These are phyloP conservation scores for Calocera viscosa DNA, from an alignment of 768 basidiomycete species.

Conservation along the genomic window DNA sequence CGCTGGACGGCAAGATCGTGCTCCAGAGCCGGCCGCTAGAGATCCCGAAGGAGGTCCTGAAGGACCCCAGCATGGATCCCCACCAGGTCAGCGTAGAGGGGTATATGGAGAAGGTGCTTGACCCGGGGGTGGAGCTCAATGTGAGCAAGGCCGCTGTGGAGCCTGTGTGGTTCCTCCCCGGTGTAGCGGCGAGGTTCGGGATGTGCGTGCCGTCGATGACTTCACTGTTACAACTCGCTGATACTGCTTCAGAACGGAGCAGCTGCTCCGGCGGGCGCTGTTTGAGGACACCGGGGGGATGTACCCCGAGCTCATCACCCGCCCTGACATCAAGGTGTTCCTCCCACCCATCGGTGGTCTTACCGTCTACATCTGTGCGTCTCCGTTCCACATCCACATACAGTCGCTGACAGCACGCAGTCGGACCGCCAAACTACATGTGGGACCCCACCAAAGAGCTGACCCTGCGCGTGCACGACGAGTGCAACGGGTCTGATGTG, in stretches of 20 bases:
- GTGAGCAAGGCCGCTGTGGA: conserved; percentile 92
- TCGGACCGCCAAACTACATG: conserved; percentile 71
- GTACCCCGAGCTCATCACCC: conserved; percentile 91
- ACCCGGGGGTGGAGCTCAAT: conserved; percentile 72
- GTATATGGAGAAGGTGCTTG: conserved; percentile 19
- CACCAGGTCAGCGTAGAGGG: conserved; percentile 41
- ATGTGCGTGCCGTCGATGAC: conserved; percentile 45
- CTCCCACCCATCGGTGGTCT: conserved; percentile 85
- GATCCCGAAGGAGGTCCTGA: conserved; percentile 14
- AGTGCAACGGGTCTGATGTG: conserved; percentile 94
- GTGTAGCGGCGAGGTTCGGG: conserved; percentile 84
- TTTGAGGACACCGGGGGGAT: conserved; percentile 96
- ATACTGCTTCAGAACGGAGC: conserved; percentile 49
- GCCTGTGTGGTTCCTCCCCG: conserved; percentile 91
- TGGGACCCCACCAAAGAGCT: conserved; percentile 65
- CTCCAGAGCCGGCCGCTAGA: conserved; percentile 48
- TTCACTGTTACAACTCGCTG: not conserved
- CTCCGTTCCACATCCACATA: not conserved
- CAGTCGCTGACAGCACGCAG: conserved; percentile 29
- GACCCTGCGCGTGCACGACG: conserved; percentile 84
- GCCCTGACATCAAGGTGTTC: conserved; percentile 91
- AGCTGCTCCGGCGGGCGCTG: conserved; percentile 70
- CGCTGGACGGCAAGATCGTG: conserved; percentile 73
- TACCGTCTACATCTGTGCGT: conserved; percentile 82
- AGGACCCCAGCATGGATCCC: conserved; percentile 31